Evolutionary conservation across 2,329 filamentous ascomycete genomes (phyloP).

Genomic region (Alternaria alternata): DNA sequence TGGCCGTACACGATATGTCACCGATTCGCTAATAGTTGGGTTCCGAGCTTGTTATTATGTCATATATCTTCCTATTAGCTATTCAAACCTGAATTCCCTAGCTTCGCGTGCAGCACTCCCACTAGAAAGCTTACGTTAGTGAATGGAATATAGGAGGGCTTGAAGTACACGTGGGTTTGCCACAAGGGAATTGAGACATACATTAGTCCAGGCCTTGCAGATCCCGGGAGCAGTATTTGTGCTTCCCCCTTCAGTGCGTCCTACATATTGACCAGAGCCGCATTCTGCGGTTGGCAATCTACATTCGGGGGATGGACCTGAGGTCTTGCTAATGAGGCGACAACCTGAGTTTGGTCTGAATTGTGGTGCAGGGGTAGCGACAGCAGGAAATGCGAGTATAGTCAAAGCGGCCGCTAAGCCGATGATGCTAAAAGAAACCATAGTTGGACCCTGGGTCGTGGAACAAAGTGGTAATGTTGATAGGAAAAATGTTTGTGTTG

Average conservation of each 20-base stretch:
- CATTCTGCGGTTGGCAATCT: background rate
- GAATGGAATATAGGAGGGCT: fast-evolving
- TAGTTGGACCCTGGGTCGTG: background rate
- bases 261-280: no score
- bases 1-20: background rate
- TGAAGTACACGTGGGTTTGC: no score
- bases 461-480: background rate
- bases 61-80: background rate
- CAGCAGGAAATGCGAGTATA: background rate
- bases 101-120: background rate
- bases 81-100: background rate
- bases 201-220: background rate
- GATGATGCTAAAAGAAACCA: background rate
- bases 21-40: background rate
- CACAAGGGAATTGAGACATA: background rate
- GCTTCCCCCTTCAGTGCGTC: no score
- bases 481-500: background rate
- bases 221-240: no score
- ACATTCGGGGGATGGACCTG: background rate
- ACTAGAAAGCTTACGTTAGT: background rate
- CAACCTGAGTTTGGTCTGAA: no score
- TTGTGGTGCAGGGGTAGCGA: background rate
- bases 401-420: background rate
- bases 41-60: background rate
- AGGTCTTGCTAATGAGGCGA: no score